Evolutionary conservation across 805 yeast species (phyloP), one percentile per base, ranked within the genome.

Genomic region (Wickerhamomyces strasburgensis): DNA sequence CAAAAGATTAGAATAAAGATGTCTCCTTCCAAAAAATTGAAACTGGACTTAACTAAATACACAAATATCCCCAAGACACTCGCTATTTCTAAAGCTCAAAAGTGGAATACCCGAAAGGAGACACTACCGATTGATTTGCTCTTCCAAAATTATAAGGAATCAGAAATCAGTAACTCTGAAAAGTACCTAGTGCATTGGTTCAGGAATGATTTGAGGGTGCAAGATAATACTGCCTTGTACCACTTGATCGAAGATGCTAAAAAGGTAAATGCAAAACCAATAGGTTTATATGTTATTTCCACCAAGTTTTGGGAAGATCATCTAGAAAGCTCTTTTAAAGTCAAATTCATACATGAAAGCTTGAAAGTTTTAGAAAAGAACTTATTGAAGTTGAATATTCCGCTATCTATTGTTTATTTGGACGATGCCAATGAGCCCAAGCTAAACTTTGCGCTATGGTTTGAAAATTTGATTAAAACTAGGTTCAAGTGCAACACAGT

Each of bases 121-220:
- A 15, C 27, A 11, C 16, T 37, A 5, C 53, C 53, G 3, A n/a
- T 49, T 11, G 35, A 35, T 4, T 10, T 27, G 3, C 15, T 49
- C 19, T 32, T 42, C 14, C 10, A 36, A 11, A 14, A 14, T 1
- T 35, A 34, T 29, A 32, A 35, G 8, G 31, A 34, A 18, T 11
- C 9, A 5, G 31, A 37, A 6, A 14, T 31, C 7, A 11, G 11
- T 5, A 19, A 19, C 18, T 8, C 24, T 9, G 41, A 39, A 7
- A 40, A 43, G 19, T 34, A 44, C 14, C 37, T 67, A 11, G 63
- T 69, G 14, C 76, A 72, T 48, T 63, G 75, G 65, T 72, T 74
- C 36, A 50, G 68, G 14, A 59, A 64, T 26, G 80, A 75, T 43
- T 52, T 73, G 19, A 55, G 80, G 31, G 37, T 64, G 6, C 52